Base-by-base conservation (phyloP, 2,329 filamentous ascomycete genomes). In the Rosellinia necatrix region DNA sequence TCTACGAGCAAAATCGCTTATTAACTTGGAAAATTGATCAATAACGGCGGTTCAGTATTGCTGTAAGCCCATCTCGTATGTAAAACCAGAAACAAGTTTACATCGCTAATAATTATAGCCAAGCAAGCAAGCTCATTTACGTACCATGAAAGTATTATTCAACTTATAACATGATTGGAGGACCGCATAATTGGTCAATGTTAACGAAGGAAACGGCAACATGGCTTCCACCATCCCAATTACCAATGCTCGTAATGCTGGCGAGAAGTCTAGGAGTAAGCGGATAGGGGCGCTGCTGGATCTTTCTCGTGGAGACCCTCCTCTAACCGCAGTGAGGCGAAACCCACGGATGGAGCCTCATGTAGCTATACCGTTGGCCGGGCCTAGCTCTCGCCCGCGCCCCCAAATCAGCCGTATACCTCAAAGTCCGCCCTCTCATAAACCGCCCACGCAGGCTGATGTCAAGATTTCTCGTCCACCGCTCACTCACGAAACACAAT, bases 401-500 rank as follows among this genome's bases (percentile, higher is more conserved):
- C 43, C 56, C 32, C 64, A 71, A 50, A 60, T 55, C 9, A 75
- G 70, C 62, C 72, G 70, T 48, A 71, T 75, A 59, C 73, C 76
- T 8, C 74, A 75, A 49, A 71, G 68, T 27, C 60, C 64, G 13
- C 62, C 70, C 9, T 34, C 66, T 10, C 68, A 71, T 15, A 67
- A 63, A 42, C 27, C 40, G 41, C 29, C 64, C 25, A 43, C 44
- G 19, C 53, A 57, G 6, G 53, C 52, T 35, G 49, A 60, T 40
- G 3, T 9, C 7, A 58, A 24, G 19, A 24, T 63, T n/a, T 64
- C 65, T 38, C 72, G 71, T 37, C 72, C 74, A n/a, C 70, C 71
- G 17, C 63, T 78, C 4, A 73, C 71, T 30, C 74, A 77, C 29
- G 75, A 78, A 64, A 72, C 74, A 8, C 78, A 75, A 54, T 74